Percentiles rank a stretch among this genome's conserved stretches.
phyloP scores from a whole-genome alignment of 305 asterid species.

The Petunia hybrid region DNA sequence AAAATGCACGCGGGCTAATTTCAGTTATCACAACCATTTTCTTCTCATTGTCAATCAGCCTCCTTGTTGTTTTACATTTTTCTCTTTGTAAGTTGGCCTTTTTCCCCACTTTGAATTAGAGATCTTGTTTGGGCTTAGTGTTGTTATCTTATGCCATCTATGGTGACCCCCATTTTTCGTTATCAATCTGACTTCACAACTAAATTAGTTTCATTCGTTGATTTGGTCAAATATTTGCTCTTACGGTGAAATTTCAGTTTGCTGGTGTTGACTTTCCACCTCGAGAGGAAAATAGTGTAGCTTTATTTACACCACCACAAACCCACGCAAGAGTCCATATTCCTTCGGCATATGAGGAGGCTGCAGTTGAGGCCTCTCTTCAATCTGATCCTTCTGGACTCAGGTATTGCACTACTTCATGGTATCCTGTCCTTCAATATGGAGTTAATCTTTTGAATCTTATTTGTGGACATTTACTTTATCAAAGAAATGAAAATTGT shows the following conservation, averaged over 20 bases:
- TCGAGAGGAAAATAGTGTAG: slow-evolving; percentile 81
- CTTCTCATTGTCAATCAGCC: too few species aligned
- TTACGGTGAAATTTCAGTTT: slow-evolving; percentile 55
- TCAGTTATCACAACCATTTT: too few species aligned
- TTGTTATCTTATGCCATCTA: too few species aligned
- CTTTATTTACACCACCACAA: slow-evolving; percentile 94
- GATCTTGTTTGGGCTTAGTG: too few species aligned
- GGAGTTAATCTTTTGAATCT: neutral
- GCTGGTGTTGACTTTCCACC: slow-evolving; percentile 97
- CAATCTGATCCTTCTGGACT: slow-evolving; percentile 88
- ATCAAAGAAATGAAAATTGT: neutral
- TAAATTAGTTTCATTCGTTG: too few species aligned
- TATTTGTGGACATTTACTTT: neutral
- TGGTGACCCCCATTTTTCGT: too few species aligned
- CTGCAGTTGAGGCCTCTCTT: slow-evolving; percentile 95
- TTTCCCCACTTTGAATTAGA: too few species aligned
- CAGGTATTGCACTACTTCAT: slow-evolving; percentile 54
- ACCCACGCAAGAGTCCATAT: slow-evolving; percentile 73
- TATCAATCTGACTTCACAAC: too few species aligned
- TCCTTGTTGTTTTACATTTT: too few species aligned
- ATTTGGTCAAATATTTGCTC: slow-evolving; percentile 27
- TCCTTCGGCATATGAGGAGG: slow-evolving; percentile 79
- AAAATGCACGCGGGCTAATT: too few species aligned
- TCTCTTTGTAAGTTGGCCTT: too few species aligned
- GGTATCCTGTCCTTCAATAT: neutral